phyloP scores from a whole-genome alignment of 495 filamentous ascomycete genomes.

The Daldinia childiae region DNA sequence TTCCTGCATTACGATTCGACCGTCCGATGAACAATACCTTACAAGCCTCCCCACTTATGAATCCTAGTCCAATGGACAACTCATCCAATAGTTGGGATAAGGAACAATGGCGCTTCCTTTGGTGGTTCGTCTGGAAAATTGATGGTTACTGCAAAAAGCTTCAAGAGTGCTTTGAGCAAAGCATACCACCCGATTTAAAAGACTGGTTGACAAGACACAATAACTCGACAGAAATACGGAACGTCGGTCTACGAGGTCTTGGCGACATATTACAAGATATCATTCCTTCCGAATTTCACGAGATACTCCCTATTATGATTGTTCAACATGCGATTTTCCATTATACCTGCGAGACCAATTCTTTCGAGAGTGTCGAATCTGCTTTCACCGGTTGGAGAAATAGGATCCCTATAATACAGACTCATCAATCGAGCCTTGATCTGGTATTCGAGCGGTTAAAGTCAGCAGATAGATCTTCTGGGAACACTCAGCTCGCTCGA shows the following conservation, averaged over 20 bases:
- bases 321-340: conserved; percentile 26
- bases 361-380: conserved; percentile 13
- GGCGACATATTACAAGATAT: conserved; percentile 15
- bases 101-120: conserved; percentile 24
- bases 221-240: conserved; percentile 12
- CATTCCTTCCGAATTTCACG: conserved; percentile 5
- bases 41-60: conserved; percentile 11
- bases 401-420: not conserved
- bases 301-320: conserved; percentile 27
- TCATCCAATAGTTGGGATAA: conserved; percentile 12
- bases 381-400: conserved; percentile 26
- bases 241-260: conserved; percentile 24
- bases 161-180: conserved; percentile 4
- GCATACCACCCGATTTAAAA: conserved; percentile 6
- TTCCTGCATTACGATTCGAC: conserved; percentile 7
- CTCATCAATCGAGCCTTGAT: conserved; percentile 10
- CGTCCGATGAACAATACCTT: conserved; percentile 1
- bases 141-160: conserved; percentile 21
- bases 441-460: conserved; percentile 17
- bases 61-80: conserved; percentile 4
- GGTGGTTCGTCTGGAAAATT: conserved; percentile 23
- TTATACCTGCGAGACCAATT: conserved; percentile 13
- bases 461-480: not conserved
- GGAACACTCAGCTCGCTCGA: conserved; percentile 4
- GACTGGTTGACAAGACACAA: conserved; percentile 22